Evolutionary conservation across 2,329 filamentous ascomycete species (phyloP).

Genomic region (Aspergillus bombycis): DNA sequence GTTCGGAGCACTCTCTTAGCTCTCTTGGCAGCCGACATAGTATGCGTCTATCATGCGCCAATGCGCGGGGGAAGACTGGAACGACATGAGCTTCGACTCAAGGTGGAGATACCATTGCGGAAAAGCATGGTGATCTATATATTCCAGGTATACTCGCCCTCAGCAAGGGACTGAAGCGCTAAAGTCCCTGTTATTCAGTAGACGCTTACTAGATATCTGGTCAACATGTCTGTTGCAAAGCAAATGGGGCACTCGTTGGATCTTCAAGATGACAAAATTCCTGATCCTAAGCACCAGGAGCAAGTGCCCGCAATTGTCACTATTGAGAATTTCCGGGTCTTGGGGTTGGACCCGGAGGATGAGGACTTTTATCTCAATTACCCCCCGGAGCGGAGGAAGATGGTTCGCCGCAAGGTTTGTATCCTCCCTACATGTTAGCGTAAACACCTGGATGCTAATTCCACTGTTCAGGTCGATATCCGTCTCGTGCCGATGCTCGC

Average conservation of each 20-base stretch:
- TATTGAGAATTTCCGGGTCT: slow-evolving; percentile 33
- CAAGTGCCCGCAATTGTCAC: slow-evolving; percentile 19
- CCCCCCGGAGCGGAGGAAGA: slow-evolving; percentile 24
- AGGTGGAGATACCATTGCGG: neutral
- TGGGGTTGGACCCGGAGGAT: slow-evolving; percentile 30
- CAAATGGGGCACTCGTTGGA: neutral
- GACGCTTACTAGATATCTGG: neutral
- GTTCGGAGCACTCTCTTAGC: neutral
- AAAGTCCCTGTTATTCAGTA: too few species aligned
- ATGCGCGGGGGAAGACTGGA: neutral
- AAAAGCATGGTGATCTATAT: neutral
- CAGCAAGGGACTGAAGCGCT: neutral
- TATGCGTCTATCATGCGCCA: neutral
- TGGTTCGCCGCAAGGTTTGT: slow-evolving; percentile 16
- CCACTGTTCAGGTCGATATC: slow-evolving; percentile 15
- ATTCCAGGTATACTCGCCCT: neutral
- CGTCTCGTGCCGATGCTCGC: slow-evolving; percentile 24
- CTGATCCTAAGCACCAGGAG: slow-evolving; percentile 8
- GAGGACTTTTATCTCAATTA: slow-evolving; percentile 34
- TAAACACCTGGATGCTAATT: neutral
- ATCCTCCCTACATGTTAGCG: neutral
- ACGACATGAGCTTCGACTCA: neutral
- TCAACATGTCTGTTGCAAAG: neutral
- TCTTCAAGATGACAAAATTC: slow-evolving; percentile 7
- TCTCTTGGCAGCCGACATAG: neutral